Evolutionary conservation across 169 alveolate genomes (phyloP), one percentile per base, ranked within the genome.

Genomic region (Eimeria praecox): DNA sequence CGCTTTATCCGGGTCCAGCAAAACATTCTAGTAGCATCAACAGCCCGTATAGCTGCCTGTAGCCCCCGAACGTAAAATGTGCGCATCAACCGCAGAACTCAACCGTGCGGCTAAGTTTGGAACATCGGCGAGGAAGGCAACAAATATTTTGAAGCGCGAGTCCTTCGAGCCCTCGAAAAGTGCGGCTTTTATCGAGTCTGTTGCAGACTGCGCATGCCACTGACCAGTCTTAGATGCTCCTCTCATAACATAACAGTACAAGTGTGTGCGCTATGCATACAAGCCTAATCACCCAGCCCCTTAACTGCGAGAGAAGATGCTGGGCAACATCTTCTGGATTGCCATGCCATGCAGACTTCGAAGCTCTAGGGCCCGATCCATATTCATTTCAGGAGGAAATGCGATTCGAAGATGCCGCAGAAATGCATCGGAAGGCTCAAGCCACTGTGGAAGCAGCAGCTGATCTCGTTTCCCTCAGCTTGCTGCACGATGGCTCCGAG

Each of bases 401-500:
- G 40, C 30, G 59, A 4, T 82, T 82, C 62, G 90, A 82, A n/a
- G 90, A 82, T 40, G 18, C 35, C 33, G 52, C 90, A 14, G 90
- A 82, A 33, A 46, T 82, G 42, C 90, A 30, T 24, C 90, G 44
- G 22, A 82, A 82, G 46, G 90, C 90, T 16, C 73, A 82, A 33
- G 90, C 90, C 66, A 82, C 90, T 82, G 90, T 82, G 49, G 69
- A 82, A 52, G 90, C 90, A 4, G 90, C 90, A 16, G 90, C 90
- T 52, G 90, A 82, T 30, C 66, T 82, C 44, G 90, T 82, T 27
- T n/a, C 64, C 49, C 90, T 52, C 40, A n/a, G 90, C 71, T 16
- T 82, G 52, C 90, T 73, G 40, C 49, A 33, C 8, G 52, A 12
- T 14, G 12, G 18, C 9, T 12, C 33, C 71, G 71, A 20, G 46